Evolutionary conservation across 2,329 filamentous ascomycete species (phyloP).

Genomic region (Cladosporium sp.): DNA sequence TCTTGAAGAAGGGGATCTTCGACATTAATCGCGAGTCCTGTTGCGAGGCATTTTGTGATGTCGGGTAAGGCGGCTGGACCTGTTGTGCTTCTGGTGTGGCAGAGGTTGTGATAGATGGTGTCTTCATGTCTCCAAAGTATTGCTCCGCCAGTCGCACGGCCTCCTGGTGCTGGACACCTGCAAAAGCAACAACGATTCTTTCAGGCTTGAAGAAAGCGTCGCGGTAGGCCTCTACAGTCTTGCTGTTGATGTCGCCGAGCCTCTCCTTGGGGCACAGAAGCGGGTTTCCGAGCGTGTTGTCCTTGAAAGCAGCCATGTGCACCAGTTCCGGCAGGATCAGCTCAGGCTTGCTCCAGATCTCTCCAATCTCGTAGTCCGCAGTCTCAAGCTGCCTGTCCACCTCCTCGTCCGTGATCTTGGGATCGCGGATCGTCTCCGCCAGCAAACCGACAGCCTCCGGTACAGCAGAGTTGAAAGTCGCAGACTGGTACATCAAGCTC

Average conservation of each 20-base stretch:
- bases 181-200: conserved; percentile 90
- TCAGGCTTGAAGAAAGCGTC: conserved; percentile 83
- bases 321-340: conserved; percentile 92
- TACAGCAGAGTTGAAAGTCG: conserved; percentile 92
- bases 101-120: conserved; percentile 14
- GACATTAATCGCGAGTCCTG: conserved; percentile 67
- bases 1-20: conserved; percentile 86
- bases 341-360: conserved; percentile 97
- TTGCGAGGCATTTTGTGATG: conserved; percentile 38
- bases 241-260: conserved; percentile 67
- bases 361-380: conserved; percentile 89
- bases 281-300: conserved; percentile 93
- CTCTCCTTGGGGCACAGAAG: conserved; percentile 85
- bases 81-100: conserved; percentile 24
- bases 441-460: conserved; percentile 76
- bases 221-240: conserved; percentile 73
- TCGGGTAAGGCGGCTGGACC: conserved; percentile 29
- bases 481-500: conserved; percentile 97
- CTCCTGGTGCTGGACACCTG: conserved; percentile 76
- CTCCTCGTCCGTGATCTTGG: conserved; percentile 79
- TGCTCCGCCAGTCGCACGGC: conserved; percentile 76
- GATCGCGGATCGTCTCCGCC: conserved; percentile 88
- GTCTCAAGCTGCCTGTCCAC: conserved; percentile 83
- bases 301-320: conserved; percentile 91
- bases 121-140: conserved; percentile 88